Evolutionary conservation across 2,329 filamentous ascomycete species (phyloP).

Genomic region (Aspergillus sp.): DNA sequence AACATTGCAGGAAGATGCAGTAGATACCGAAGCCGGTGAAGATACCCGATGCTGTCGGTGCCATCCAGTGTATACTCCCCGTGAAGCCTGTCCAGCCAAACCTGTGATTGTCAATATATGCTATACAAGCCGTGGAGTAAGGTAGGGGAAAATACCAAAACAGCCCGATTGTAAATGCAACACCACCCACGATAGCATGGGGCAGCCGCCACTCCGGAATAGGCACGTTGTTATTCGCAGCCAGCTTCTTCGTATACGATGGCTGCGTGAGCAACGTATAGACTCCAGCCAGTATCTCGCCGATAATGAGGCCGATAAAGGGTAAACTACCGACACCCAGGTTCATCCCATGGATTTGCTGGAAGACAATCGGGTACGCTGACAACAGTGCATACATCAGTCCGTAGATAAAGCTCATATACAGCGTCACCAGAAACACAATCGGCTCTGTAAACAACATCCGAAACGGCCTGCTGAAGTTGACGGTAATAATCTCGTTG

Average conservation of each 20-base stretch:
- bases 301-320: conserved; percentile 2
- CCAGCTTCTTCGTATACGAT: background rate
- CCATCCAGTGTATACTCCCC: background rate
- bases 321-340: conserved; percentile 6
- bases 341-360: conserved; percentile 5
- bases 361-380: background rate
- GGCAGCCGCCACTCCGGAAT: background rate
- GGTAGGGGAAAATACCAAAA: too few species aligned
- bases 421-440: background rate
- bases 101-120: too few species aligned
- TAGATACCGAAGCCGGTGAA: conserved; percentile 11
- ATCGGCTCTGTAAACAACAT: conserved; percentile 7
- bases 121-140: too few species aligned
- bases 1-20: conserved; percentile 12
- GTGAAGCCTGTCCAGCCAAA: too few species aligned
- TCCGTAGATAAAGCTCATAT: conserved; percentile 2
- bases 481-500: background rate
- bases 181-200: too few species aligned
- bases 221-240: background rate
- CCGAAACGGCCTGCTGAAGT: conserved; percentile 3
- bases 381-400: background rate
- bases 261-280: background rate
- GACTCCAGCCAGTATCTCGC: background rate
- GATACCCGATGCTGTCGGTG: background rate
- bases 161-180: too few species aligned